Conservation (phyloP, 352 stramenopile species). For the Phytophthora melonis region DNA sequence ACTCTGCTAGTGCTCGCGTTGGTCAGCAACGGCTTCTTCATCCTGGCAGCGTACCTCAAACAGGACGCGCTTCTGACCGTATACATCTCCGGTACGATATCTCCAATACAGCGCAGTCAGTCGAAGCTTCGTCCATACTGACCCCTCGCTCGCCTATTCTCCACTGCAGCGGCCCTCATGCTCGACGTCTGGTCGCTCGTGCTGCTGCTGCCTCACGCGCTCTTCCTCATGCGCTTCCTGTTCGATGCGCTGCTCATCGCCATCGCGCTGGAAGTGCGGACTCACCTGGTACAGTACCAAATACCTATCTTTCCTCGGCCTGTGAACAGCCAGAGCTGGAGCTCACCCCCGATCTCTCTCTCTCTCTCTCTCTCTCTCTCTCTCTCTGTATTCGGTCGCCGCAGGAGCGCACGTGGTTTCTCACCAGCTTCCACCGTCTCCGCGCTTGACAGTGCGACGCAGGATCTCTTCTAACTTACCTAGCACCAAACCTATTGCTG, state of each 20-base stretch:
- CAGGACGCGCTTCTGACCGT: slow-evolving; percentile 48
- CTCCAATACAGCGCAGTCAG: neutral
- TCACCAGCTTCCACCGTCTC: slow-evolving; percentile 71
- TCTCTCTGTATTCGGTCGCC: neutral
- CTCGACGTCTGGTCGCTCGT: slow-evolving; percentile 51
- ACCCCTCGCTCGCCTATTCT: no score
- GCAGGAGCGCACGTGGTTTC: slow-evolving; percentile 69
- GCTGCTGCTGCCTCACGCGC: slow-evolving; percentile 61
- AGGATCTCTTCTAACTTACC: neutral
- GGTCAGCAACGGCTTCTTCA: slow-evolving; percentile 44
- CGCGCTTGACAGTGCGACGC: slow-evolving; percentile 24
- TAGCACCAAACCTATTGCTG: no score
- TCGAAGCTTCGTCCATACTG: neutral
- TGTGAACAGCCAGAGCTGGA: neutral
- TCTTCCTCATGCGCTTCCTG: slow-evolving; percentile 68
- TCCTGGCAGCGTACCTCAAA: slow-evolving; percentile 31
- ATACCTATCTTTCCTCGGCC: neutral
- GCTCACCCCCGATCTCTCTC: neutral
- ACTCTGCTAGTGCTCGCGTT: slow-evolving; percentile 43
- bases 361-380: neutral
- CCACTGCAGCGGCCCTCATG: slow-evolving; percentile 36
- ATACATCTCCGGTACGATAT: slow-evolving; percentile 51
- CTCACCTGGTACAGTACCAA: slow-evolving; percentile 60
- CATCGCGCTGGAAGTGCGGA: slow-evolving; percentile 49
- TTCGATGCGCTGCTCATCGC: slow-evolving; percentile 59